These are phyloP conservation scores for Leptoxyphium fumago DNA, from an alignment of 2,329 filamentous ascomycete species.

Conservation along the genomic window DNA sequence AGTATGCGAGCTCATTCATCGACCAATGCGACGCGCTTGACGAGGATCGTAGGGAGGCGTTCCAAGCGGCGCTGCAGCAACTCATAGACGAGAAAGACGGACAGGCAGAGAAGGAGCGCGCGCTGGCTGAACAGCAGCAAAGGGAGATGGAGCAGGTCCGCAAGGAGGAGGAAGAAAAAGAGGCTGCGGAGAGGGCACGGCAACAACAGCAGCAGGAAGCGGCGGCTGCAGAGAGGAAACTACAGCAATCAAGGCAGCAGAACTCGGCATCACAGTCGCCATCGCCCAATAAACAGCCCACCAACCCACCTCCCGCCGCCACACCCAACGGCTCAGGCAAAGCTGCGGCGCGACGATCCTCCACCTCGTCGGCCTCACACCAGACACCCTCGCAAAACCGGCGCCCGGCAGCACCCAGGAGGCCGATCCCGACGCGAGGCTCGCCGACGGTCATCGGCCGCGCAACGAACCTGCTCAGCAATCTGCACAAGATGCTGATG, in stretches of 20 bases:
- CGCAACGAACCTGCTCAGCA: slow-evolving; percentile 20
- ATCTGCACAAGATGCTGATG: slow-evolving; percentile 26
- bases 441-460: slow-evolving; percentile 8
- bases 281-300: neutral
- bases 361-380: neutral
- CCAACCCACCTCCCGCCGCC: neutral
- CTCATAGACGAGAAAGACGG: slow-evolving; percentile 71
- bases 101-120: slow-evolving; percentile 47
- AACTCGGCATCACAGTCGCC: neutral
- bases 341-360: neutral
- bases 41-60: slow-evolving; percentile 79
- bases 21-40: slow-evolving; percentile 73
- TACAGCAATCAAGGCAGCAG: neutral
- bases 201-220: slow-evolving; percentile 20
- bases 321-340: neutral
- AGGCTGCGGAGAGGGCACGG: slow-evolving; percentile 17
- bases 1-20: slow-evolving; percentile 87
- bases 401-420: slow-evolving; percentile 3
- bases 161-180: slow-evolving; percentile 25
- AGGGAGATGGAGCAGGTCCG: slow-evolving; percentile 23
- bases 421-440: slow-evolving; percentile 11
- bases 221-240: slow-evolving; percentile 9
- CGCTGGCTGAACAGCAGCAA: slow-evolving; percentile 37
- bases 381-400: slow-evolving; percentile 10
- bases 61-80: slow-evolving; percentile 70